Base-by-base conservation (phyloP, 2,329 filamentous ascomycete species). In the Ceratocystis destructans region DNA sequence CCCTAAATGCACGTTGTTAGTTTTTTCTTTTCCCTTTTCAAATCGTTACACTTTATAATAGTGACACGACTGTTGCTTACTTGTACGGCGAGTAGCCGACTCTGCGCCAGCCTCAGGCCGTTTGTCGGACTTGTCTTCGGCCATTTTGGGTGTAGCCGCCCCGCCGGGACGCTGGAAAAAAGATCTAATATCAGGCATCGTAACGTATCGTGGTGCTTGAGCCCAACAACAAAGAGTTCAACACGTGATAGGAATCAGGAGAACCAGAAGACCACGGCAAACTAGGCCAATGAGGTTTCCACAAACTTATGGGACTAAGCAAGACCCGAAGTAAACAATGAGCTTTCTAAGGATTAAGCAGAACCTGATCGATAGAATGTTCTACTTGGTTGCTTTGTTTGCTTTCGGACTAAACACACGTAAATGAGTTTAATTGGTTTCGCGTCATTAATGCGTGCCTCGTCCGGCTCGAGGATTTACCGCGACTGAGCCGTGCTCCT, bases 101-200 rank as follows among this genome's bases (percentile, higher is more conserved):
- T 66, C 64, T 15, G 64, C 76, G 69, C 75, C 77, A 69, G 79
- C 79, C 62, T 75, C 68, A 15, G 79, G 70, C 63, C 77, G 76
- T 67, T 79, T 78, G 50, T 73, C 73, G 72, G 80, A 79, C 73
- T 79, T 80, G 2, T 76, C 70, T 10, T 76, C 71, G 45, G 79
- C 76, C 71, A 82, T 79, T 61, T 79, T 76, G 17, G 82, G 77
- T 12, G 55, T 25, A 57, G 81, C 77, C 71, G 82, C 79, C 69
- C 82, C 81, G 64, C 84, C 83, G 75, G 91, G 91, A 69, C 88
- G 85, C 66, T 87, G 86, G 78, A 97, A 96, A 77, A 96, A 97
- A 71, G 82, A 90, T 73, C 92, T 83, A 72, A 96, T 97, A 76
- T 97, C 93, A 69, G 91, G 46, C 67, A 68, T 68, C 6, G 33